Base-by-base conservation (phyloP, 1,284 basidiomycete genomes). In the Ceratorhiza oryzae-sativae region DNA sequence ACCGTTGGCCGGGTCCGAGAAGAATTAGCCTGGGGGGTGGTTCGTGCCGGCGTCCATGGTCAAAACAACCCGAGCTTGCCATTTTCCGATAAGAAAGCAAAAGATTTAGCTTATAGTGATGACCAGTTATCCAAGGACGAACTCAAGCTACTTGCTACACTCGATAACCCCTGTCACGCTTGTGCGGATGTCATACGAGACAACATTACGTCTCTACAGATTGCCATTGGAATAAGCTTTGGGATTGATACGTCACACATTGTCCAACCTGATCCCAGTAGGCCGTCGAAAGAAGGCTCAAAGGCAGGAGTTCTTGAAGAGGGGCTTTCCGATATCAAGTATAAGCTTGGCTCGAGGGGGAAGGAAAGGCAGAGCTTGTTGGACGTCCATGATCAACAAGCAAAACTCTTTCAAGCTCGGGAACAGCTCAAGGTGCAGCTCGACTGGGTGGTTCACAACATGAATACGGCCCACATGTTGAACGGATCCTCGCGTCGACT, bases 1-100 rank as follows among this genome's bases (percentile, higher is more conserved):
- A 83, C 79, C n/a, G 77, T 81, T 8, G 82, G 85, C 75, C 83
- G 85, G 73, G 75, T 85, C 5, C 80, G 85, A 9, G 80, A 84
- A 27, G 84, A 85, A 72, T 76, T 86, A 9, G 81, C 84, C 2
- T 84, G 84, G 83, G 84, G 84, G 25, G 80, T 70, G 18, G 67
- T 82, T 77, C 67, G 55, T 13, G 67, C 67, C 32, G 63, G 63
- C 2, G 63, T 67, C 25, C 63, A 67, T 42, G 18, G n/a, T 13
- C 63, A 67, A 32, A 27, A 12, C 13, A 13, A 12, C 3, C 63
- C 30, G 15, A 36, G 49, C 4, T 15, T 41, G 2, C 36, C 39
- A 10, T n/a, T 61, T n/a, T 30, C 59, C 2, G 41, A 30, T 23
- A 48, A 9, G 20, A 42, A 53, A n/a, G n/a, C 32, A 30, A 67